Percentiles rank a stretch among this genome's conserved stretches.
Evolutionary conservation across 768 basidiomycete genomes (phyloP).

Genomic region (Dentipellis sp.): DNA sequence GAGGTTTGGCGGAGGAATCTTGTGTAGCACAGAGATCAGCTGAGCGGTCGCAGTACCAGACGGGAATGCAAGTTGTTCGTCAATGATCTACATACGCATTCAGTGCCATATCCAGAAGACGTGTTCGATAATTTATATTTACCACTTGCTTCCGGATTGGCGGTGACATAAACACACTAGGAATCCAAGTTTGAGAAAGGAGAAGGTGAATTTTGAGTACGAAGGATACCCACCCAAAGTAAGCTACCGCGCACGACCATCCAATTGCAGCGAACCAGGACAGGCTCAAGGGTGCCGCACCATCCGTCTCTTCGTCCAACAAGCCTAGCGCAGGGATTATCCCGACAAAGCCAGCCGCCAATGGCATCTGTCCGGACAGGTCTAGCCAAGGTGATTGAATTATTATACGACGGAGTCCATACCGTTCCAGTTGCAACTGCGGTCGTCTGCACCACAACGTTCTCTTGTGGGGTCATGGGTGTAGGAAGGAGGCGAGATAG

Average conservation of each 20-base stretch:
- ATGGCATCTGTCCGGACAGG: slow-evolving; percentile 49
- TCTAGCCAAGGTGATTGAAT: background rate
- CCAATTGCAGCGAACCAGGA: slow-evolving; percentile 64
- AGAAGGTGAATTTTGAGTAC: background rate
- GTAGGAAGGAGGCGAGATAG: slow-evolving; percentile 64
- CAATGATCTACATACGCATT: slow-evolving; percentile 55
- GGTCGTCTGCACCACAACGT: slow-evolving; percentile 90
- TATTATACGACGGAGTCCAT: background rate
- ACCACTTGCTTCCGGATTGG: slow-evolving; percentile 94
- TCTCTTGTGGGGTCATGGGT: slow-evolving; percentile 83
- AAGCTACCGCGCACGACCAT: slow-evolving; percentile 90
- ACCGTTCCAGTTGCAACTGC: slow-evolving; percentile 87
- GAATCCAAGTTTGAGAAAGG: slow-evolving; percentile 3
- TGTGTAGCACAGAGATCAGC: slow-evolving; percentile 83
- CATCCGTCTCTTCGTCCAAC: slow-evolving; percentile 67
- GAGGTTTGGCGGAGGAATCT: slow-evolving; percentile 53
- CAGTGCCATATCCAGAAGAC: background rate
- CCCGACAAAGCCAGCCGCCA: slow-evolving; percentile 85
- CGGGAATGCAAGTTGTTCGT: slow-evolving; percentile 90
- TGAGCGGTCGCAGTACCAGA: slow-evolving; percentile 96
- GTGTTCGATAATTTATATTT: slow-evolving; percentile 19
- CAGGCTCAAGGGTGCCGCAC: slow-evolving; percentile 63
- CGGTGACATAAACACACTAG: slow-evolving; percentile 89
- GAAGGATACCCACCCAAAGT: slow-evolving; percentile 60
- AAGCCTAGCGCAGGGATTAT: slow-evolving; percentile 85